phyloP scores from a whole-genome alignment of 768 basidiomycete species.

The Macrolepiota dolichaula region DNA sequence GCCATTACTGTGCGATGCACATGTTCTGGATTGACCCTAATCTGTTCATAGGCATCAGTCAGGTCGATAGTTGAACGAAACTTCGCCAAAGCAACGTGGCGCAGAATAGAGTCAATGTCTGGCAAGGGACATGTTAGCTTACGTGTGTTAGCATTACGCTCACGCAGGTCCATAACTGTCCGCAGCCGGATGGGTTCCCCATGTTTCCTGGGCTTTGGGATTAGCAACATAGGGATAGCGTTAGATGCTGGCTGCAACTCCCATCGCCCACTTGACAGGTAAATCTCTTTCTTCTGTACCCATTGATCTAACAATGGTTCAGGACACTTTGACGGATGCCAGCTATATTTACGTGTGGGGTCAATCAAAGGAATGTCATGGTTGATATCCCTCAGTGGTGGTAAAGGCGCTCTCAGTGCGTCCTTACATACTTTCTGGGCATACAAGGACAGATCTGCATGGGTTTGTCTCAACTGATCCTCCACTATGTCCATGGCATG shows the following conservation, averaged over 20 bases:
- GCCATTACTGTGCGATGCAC: too few species aligned
- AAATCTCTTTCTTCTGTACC: slow-evolving; percentile 23
- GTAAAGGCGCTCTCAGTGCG: neutral
- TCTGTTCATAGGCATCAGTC: too few species aligned
- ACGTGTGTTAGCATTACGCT: too few species aligned
- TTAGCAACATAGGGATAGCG: slow-evolving; percentile 28
- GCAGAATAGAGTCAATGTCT: too few species aligned
- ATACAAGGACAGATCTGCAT: slow-evolving; percentile 23
- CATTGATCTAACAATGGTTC: slow-evolving; percentile 24
- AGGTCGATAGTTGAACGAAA: too few species aligned
- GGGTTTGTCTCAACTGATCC: slow-evolving; percentile 13
- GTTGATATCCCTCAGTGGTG: slow-evolving; percentile 10
- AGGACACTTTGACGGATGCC: slow-evolving; percentile 2
- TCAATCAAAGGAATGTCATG: slow-evolving; percentile 11
- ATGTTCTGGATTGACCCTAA: too few species aligned
- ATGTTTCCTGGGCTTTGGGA: too few species aligned
- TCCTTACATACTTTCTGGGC: slow-evolving; percentile 19
- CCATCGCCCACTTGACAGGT: slow-evolving; percentile 25
- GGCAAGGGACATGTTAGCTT: too few species aligned
- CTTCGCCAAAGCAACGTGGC: too few species aligned
- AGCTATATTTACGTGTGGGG: neutral
- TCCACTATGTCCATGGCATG: slow-evolving; percentile 8
- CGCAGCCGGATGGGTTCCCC: neutral
- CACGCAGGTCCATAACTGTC: too few species aligned
- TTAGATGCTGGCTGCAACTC: slow-evolving; percentile 27